Conservation (phyloP, 2,329 filamentous ascomycete genomes). For the Parastagonospora nodorum region DNA sequence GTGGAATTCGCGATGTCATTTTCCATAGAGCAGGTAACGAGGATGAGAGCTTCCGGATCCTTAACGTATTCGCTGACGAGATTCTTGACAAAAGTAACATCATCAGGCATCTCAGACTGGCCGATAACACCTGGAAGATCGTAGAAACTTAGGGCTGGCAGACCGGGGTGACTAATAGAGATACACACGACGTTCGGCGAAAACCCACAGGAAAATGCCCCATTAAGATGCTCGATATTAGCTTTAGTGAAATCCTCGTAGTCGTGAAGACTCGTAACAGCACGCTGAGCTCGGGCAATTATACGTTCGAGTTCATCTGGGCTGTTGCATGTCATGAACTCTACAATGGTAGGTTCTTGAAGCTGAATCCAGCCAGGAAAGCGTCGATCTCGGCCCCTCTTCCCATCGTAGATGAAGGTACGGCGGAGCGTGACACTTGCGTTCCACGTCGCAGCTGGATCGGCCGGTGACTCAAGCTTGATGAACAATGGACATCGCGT, state of each 20-base stretch:
- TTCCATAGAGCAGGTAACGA: conserved; percentile 79
- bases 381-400: conserved; percentile 34
- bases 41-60: conserved; percentile 72
- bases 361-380: conserved; percentile 68
- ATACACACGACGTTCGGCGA: conserved; percentile 81
- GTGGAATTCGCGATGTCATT: conserved; percentile 77
- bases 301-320: conserved; percentile 68
- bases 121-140: conserved; percentile 85
- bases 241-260: conserved; percentile 47
- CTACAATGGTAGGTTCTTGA: conserved; percentile 48
- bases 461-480: conserved; percentile 63
- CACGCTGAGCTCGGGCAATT: conserved; percentile 76
- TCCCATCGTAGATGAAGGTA: conserved; percentile 62
- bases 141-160: conserved; percentile 80
- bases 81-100: conserved; percentile 71
- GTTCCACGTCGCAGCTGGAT: conserved; percentile 59
- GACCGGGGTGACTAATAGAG: conserved; percentile 71
- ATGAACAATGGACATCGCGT: conserved; percentile 84
- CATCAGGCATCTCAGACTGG: conserved; percentile 59
- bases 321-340: conserved; percentile 68
- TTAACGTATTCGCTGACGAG: conserved; percentile 72
- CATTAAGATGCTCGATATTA: background rate
- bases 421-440: conserved; percentile 70
- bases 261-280: conserved; percentile 71
- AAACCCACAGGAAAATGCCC: conserved; percentile 65